Evolutionary conservation across 768 basidiomycete species (phyloP).

Genomic region (Pisolithus tinctorius): DNA sequence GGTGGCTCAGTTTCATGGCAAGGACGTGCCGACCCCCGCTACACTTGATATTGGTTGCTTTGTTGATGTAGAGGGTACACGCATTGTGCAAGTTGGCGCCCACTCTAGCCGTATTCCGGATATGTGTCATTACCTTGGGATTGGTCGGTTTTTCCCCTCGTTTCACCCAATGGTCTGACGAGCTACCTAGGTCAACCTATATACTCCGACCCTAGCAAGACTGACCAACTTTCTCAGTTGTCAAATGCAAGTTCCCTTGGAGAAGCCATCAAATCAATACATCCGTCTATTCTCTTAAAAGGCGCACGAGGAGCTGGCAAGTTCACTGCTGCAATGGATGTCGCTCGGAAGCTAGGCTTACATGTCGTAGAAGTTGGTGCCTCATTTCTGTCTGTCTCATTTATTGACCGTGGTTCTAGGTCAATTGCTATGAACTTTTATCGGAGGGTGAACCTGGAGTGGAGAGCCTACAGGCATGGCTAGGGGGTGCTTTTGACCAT

Average conservation of each 20-base stretch:
- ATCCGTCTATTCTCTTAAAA: slow-evolving; percentile 67
- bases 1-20: slow-evolving; percentile 32
- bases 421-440: slow-evolving; percentile 79
- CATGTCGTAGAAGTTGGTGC: slow-evolving; percentile 66
- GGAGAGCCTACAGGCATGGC: slow-evolving; percentile 63
- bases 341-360: slow-evolving; percentile 60
- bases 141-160: slow-evolving; percentile 36
- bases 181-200: slow-evolving; percentile 15
- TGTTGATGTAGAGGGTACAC: slow-evolving; percentile 67
- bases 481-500: slow-evolving; percentile 72
- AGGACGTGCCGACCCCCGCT: slow-evolving; percentile 39
- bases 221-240: slow-evolving; percentile 48
- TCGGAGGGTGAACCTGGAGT: slow-evolving; percentile 75
- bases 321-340: slow-evolving; percentile 49
- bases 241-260: slow-evolving; percentile 52
- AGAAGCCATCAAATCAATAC: slow-evolving; percentile 50
- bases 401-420: slow-evolving; percentile 35
- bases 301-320: slow-evolving; percentile 83
- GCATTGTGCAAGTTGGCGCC: slow-evolving; percentile 72
- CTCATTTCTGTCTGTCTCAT: not conserved
- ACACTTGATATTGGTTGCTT: slow-evolving; percentile 78
- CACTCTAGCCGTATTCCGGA: slow-evolving; percentile 61
- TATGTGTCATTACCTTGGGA: slow-evolving; percentile 38
- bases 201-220: slow-evolving; percentile 24
- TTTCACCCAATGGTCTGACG: slow-evolving; percentile 5